A percentile compares a stretch with the other conserved stretches of the same genome.
These are phyloP conservation scores for Apiotrichum veenhuisii DNA, from an alignment of 1,284 basidiomycete genomes.

Conservation along the genomic window DNA sequence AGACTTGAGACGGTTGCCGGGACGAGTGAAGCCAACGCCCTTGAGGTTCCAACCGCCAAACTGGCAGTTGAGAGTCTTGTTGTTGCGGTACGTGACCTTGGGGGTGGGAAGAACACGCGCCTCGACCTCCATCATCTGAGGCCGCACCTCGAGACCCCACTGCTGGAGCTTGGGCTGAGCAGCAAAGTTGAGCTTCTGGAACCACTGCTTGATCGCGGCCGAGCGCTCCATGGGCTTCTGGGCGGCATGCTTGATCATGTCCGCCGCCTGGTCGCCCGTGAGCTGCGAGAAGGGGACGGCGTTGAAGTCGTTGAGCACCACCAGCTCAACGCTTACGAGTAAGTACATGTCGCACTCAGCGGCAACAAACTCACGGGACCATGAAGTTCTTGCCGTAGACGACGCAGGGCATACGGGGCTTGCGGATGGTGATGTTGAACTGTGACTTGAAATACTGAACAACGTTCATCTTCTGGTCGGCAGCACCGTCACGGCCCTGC, in stretches of 20 bases:
- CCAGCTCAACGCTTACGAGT: conserved; percentile 41
- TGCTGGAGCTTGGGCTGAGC: conserved; percentile 39
- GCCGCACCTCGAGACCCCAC: conserved; percentile 50
- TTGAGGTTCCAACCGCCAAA: conserved; percentile 30
- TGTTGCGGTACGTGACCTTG: conserved; percentile 34
- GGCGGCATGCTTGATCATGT: conserved; percentile 51
- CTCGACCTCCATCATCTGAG: conserved; percentile 34
- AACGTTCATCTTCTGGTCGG: conserved; percentile 36
- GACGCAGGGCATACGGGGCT: conserved; percentile 45
- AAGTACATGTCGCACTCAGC: background rate
- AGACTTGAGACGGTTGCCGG: conserved; percentile 41
- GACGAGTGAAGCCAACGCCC: conserved; percentile 32
- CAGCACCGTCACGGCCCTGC: conserved; percentile 34
- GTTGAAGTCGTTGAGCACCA: conserved; percentile 43
- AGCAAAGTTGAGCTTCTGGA: conserved; percentile 36
- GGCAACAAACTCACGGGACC: conserved; percentile 36
- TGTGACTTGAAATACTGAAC: conserved; percentile 45
- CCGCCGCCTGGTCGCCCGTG: conserved; percentile 43
- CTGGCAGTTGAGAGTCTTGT: conserved; percentile 30
- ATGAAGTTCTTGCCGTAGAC: conserved; percentile 44
- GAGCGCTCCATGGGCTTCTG: conserved; percentile 43
- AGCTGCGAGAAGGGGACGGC: conserved; percentile 28
- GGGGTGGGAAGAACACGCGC: conserved; percentile 48
- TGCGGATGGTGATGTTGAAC: conserved; percentile 40
- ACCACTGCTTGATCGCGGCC: conserved; percentile 41